Evolutionary conservation across 345 rosid species (phyloP), one percentile per base, ranked within the genome.

Genomic region (Turritis glabra): DNA sequence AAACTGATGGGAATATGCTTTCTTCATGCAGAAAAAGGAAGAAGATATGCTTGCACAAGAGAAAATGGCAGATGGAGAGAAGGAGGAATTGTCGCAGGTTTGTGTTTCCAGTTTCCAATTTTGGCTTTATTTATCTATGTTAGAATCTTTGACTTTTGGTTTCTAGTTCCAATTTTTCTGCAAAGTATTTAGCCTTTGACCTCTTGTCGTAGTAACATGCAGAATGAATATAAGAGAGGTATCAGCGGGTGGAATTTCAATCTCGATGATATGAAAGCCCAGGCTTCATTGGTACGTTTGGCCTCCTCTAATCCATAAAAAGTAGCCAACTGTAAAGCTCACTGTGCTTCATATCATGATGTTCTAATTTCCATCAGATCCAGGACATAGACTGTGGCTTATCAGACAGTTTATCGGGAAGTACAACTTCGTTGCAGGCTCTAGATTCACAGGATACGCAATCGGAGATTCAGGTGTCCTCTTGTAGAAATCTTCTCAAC

Each of bases 151-250:
- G 13, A 54, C 26, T 23, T 58, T 53, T 26, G 38, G 13, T 59
- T 52, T 25, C 22, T 19, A 48, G 52, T 46, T 58, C 59, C 8
- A 51, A 4, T 17, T 58, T n/a, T 48, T 64, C 61, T 77, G 32
- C 68, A 23, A 27, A 46, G 63, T 58, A 77, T 77, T 51, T 41
- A 41, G 73, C 43, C 52, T 71, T 72, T 77, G 72, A 77, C 44
- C 73, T 60, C 55, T 66, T 66, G 46, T 77, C 77, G 25, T 72
- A 71, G 80, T 77, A 40, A 27, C 72, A 46, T 83, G 80, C 79
- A 95, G 99, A 95, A 90, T 83, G 98, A 95, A 81, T 95, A 95
- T 67, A 95, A 95, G 78, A 84, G 99, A 69, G 99, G 99, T 73
- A 89, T 95, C 43, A 95, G 99, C 66, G 89, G 96, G 57, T 95